These are phyloP conservation scores for Penicillium sclerotigenum DNA, from an alignment of 2,329 filamentous ascomycete species.

Conservation along the genomic window DNA sequence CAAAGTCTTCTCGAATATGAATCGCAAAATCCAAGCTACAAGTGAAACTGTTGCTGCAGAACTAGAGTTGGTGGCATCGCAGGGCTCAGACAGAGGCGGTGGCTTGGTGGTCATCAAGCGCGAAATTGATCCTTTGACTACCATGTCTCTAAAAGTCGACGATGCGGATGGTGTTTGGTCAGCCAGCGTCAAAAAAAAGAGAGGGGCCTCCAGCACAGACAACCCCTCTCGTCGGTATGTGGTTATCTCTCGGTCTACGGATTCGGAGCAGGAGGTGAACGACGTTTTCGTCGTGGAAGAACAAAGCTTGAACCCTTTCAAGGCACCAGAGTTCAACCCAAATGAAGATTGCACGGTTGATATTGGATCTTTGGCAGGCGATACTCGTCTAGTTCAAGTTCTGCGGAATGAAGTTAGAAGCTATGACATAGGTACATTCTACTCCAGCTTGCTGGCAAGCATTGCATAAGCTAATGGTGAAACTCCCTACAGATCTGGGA, in stretches of 20 bases:
- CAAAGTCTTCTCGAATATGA: slow-evolving; percentile 48
- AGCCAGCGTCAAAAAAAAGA: slow-evolving; percentile 55
- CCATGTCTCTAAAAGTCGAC: slow-evolving; percentile 68
- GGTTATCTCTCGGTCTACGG: slow-evolving; percentile 70
- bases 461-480: not conserved
- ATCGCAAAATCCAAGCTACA: slow-evolving; percentile 44
- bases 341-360: slow-evolving; percentile 84
- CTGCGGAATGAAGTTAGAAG: slow-evolving; percentile 81
- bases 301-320: slow-evolving; percentile 69
- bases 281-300: slow-evolving; percentile 74
- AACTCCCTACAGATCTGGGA: slow-evolving; percentile 65
- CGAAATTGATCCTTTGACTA: slow-evolving; percentile 69
- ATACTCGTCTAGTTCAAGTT: slow-evolving; percentile 81
- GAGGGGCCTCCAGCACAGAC: slow-evolving; percentile 47
- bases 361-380: slow-evolving; percentile 75
- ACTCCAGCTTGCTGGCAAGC: not conserved
- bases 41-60: slow-evolving; percentile 35
- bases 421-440: slow-evolving; percentile 76
- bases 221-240: slow-evolving; percentile 67
- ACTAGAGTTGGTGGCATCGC: slow-evolving; percentile 54
- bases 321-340: slow-evolving; percentile 85
- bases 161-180: slow-evolving; percentile 79
- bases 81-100: slow-evolving; percentile 57
- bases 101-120: slow-evolving; percentile 73
- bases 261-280: slow-evolving; percentile 69